Conservation (phyloP, 257 asterid species). For the Cynanchum wilfordii region DNA sequence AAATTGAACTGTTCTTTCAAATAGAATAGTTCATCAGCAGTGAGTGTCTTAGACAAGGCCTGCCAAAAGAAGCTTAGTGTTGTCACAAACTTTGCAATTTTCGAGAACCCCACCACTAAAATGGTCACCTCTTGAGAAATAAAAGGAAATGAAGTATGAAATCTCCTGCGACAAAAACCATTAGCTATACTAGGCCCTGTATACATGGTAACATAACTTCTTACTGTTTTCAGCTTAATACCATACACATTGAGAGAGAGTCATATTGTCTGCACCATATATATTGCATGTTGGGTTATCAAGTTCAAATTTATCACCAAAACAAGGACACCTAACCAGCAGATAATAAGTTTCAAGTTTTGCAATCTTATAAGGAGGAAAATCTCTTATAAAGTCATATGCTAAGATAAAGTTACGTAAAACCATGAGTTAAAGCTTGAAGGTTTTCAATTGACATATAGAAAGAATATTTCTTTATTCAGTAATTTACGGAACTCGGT, state of each 20-base stretch:
- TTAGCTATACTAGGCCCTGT: neutral
- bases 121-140: neutral
- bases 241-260: no score
- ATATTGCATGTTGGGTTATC: no score
- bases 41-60: constrained; percentile 76
- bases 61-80: constrained; percentile 26
- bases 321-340: neutral
- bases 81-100: neutral
- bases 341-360: neutral
- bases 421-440: neutral
- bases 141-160: neutral
- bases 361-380: neutral
- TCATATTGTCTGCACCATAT: no score
- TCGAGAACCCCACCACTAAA: neutral
- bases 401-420: neutral
- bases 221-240: no score
- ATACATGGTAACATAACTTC: no score
- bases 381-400: neutral
- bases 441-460: neutral
- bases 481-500: neutral
- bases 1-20: constrained; percentile 63
- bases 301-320: neutral
- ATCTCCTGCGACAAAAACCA: neutral
- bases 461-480: no score
- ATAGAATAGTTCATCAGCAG: constrained; percentile 63